Conservation (phyloP, 805 yeast genomes). For the Schwanniomyces pseudopolymorphus region DNA sequence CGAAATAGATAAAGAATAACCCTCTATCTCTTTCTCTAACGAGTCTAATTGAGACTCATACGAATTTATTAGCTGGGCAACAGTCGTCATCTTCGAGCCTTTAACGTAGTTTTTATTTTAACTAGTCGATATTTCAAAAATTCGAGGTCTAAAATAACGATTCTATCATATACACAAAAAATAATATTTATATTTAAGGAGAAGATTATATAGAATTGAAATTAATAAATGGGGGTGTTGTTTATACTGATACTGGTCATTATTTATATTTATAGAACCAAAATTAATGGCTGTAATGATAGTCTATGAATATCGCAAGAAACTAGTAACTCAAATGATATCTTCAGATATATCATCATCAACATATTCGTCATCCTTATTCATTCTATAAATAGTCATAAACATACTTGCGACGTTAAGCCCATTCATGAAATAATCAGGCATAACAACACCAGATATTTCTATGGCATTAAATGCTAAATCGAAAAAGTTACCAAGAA, state of each 20-base stretch:
- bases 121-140: neutral
- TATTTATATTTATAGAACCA: neutral
- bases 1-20: conserved; percentile 9
- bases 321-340: conserved; percentile 15
- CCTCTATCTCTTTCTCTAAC: conserved; percentile 5
- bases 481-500: conserved; percentile 42
- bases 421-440: conserved; percentile 42
- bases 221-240: neutral
- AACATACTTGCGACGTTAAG: conserved; percentile 43
- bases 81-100: conserved; percentile 4
- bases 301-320: too few relatives aligned
- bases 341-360: conserved; percentile 46
- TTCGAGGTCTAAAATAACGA: neutral
- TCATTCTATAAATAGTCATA: conserved; percentile 50
- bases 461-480: conserved; percentile 41
- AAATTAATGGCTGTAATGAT: too few relatives aligned
- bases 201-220: neutral
- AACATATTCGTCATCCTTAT: conserved; percentile 45
- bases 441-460: conserved; percentile 32
- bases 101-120: conserved; percentile 3
- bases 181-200: neutral
- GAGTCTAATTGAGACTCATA: conserved; percentile 2
- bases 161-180: neutral
- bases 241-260: too few relatives aligned
- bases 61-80: conserved; percentile 1